Conservation (phyloP, 805 yeast genomes). For the Candida palmyrensis region DNA sequence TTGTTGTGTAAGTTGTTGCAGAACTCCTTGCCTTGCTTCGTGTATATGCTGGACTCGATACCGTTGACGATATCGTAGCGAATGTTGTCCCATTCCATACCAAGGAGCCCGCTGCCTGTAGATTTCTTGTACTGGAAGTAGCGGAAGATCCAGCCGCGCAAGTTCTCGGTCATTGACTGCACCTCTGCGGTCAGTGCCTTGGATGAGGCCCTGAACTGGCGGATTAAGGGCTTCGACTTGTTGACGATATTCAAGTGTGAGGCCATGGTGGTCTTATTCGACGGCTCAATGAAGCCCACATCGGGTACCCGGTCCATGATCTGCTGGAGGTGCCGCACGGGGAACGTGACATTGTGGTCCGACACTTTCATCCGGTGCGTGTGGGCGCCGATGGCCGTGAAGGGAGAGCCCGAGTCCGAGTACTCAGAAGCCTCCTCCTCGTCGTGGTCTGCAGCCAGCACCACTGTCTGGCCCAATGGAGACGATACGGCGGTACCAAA, state of each 20-base stretch:
- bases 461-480: constrained; percentile 2
- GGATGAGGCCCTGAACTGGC: constrained; percentile 20
- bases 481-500: constrained; percentile 1
- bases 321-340: constrained; percentile 16
- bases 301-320: constrained; percentile 7
- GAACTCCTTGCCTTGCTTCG: constrained; percentile 24
- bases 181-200: constrained; percentile 23
- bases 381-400: constrained; percentile 2
- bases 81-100: constrained; percentile 41
- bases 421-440: not conserved
- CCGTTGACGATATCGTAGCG: constrained; percentile 33
- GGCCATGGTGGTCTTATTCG: constrained; percentile 13
- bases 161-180: constrained; percentile 19
- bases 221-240: constrained; percentile 22
- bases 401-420: not conserved
- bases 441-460: not conserved
- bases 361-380: constrained; percentile 2
- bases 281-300: constrained; percentile 8
- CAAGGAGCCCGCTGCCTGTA: constrained; percentile 28
- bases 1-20: not conserved
- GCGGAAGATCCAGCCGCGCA: constrained; percentile 26
- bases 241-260: constrained; percentile 15
- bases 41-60: constrained; percentile 30
- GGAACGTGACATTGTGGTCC: constrained; percentile 15
- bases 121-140: constrained; percentile 34